Evolutionary conservation across 1,139 yeast species (phyloP).

Genomic region (Taphrina communis): DNA sequence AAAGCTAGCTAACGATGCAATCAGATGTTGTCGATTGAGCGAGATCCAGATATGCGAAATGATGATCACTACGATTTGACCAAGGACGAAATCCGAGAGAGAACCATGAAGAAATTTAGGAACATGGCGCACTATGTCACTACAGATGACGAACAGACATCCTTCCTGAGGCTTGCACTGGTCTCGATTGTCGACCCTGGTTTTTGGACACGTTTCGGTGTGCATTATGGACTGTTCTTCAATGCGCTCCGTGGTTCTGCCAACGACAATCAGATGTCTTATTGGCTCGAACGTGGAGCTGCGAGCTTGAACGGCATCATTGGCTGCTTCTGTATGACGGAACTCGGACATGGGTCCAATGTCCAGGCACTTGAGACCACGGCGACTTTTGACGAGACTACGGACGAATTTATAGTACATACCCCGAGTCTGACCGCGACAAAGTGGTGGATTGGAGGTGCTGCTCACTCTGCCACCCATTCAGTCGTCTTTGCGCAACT

Average conservation of each 20-base stretch:
- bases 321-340: constrained; percentile 97
- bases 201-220: constrained; percentile 67
- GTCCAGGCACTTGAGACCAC: constrained; percentile 94
- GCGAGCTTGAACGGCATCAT: constrained; percentile 67
- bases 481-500: constrained; percentile 80
- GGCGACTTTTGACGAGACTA: constrained; percentile 72
- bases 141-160: constrained; percentile 53
- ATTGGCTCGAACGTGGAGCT: constrained; percentile 81
- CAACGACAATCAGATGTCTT: constrained; percentile 62
- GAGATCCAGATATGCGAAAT: constrained; percentile 63
- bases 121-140: constrained; percentile 61
- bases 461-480: constrained; percentile 92
- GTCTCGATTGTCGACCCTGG: constrained; percentile 62
- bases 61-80: constrained; percentile 62
- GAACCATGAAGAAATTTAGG: constrained; percentile 60
- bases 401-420: constrained; percentile 73
- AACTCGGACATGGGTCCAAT: constrained; percentile 90
- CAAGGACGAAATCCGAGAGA: constrained; percentile 59
- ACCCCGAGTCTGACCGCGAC: constrained; percentile 93
- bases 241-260: constrained; percentile 76
- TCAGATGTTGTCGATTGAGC: constrained; percentile 56
- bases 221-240: constrained; percentile 73
- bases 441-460: constrained; percentile 99
- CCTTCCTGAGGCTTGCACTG: constrained; percentile 53
- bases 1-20: not conserved